Percentiles rank a stretch among this genome's conserved stretches.
phyloP scores from a whole-genome alignment of 169 alveolate genomes.

The Neospora caninum region DNA sequence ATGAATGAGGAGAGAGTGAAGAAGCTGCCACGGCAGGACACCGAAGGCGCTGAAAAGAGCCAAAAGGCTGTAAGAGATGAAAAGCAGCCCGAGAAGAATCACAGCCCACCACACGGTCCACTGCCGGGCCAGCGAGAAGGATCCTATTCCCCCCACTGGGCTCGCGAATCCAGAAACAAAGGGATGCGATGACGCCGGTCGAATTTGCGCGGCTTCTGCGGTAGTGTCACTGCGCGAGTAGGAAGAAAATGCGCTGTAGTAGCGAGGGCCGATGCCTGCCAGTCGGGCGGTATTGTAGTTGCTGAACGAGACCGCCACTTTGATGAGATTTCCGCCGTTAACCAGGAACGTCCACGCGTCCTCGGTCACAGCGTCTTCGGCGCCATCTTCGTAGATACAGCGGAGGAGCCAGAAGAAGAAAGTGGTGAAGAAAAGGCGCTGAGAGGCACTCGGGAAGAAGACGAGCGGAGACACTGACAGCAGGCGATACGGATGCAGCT shows the following conservation, averaged over 20 bases:
- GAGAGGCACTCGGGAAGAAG: slow-evolving; percentile 16
- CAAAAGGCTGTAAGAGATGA: slow-evolving; percentile 1
- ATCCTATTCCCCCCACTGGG: no score
- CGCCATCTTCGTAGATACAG: not conserved
- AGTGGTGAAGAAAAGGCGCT: slow-evolving; percentile 17
- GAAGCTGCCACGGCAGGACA: slow-evolving; percentile 8
- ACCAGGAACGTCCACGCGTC: not conserved
- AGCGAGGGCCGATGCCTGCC: not conserved
- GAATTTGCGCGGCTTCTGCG: not conserved
- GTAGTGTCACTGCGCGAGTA: not conserved
- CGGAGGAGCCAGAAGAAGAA: slow-evolving; percentile 26
- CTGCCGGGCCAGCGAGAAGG: not conserved
- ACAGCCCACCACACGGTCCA: slow-evolving; percentile 16
- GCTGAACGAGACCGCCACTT: not conserved
- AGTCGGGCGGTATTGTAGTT: not conserved
- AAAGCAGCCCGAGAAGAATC: not conserved
- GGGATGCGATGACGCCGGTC: not conserved
- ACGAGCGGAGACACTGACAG: not conserved
- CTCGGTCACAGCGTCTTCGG: not conserved
- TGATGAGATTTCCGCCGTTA: not conserved
- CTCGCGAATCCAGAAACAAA: no score
- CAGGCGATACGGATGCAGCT: not conserved
- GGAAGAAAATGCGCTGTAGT: not conserved
- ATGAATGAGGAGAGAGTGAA: not conserved
- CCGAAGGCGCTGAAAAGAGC: not conserved